A percentile compares a stretch with the other conserved stretches of the same genome.
These are phyloP conservation scores for Wakefieldia striispora DNA, from an alignment of 768 basidiomycete species.

Conservation along the genomic window DNA sequence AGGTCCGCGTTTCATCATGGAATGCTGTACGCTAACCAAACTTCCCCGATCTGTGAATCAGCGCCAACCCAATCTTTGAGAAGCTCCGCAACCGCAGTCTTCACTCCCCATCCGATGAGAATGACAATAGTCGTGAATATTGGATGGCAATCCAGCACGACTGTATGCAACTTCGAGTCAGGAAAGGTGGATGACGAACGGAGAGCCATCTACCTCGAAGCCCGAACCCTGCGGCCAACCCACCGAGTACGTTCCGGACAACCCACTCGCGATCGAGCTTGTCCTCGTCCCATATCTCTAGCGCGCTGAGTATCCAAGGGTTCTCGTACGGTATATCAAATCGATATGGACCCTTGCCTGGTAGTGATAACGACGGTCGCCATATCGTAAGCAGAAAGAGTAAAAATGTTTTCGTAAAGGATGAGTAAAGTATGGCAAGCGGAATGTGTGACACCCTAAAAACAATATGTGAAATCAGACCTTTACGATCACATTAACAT, in stretches of 20 bases:
- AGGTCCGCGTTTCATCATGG: constrained; percentile 36
- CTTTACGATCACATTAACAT: no score
- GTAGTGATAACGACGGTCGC: constrained; percentile 45
- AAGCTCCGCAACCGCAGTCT: constrained; percentile 60
- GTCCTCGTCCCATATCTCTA: constrained; percentile 67
- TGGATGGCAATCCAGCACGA: constrained; percentile 76
- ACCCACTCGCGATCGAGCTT: constrained; percentile 81
- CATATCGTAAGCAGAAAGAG: constrained; percentile 82
- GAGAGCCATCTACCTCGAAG: constrained; percentile 56
- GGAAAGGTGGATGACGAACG: background rate
- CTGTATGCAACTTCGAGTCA: constrained; percentile 35
- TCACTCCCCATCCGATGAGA: constrained; percentile 67
- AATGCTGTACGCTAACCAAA: constrained; percentile 82
- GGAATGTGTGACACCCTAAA: constrained; percentile 70
- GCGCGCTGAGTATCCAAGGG: constrained; percentile 38
- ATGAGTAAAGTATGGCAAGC: constrained; percentile 79
- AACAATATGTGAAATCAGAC: background rate
- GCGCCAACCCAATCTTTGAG: constrained; percentile 69
- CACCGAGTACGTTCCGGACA: constrained; percentile 78
- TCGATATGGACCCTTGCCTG: constrained; percentile 18
- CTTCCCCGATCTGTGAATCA: constrained; percentile 54
- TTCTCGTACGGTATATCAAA: constrained; percentile 30
- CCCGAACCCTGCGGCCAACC: constrained; percentile 86
- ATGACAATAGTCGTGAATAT: constrained; percentile 74
- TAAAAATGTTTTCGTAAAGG: constrained; percentile 79